phyloP scores from a whole-genome alignment of 1,139 yeast genomes.

The Candida tunisiensis region DNA sequence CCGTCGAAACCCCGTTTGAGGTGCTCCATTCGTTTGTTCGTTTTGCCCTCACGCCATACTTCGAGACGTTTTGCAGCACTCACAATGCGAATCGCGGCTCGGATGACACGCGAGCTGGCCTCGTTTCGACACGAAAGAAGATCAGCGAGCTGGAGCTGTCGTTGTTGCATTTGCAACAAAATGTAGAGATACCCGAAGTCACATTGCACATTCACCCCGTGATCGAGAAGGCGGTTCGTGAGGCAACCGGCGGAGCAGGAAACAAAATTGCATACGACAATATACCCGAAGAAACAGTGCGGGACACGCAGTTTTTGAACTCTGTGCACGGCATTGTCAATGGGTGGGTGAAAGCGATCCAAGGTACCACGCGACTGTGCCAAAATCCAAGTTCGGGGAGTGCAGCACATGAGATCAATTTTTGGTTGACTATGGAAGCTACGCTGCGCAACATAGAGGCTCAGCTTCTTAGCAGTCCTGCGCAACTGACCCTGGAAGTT shows the following conservation, averaged over 20 bases:
- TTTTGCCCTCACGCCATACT: constrained; percentile 35
- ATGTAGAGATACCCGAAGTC: constrained; percentile 54
- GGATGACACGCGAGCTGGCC: constrained; percentile 14
- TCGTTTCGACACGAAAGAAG: constrained; percentile 37
- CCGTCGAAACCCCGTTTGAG: constrained; percentile 26
- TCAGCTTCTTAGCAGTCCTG: constrained; percentile 40
- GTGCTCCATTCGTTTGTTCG: constrained; percentile 41
- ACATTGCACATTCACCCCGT: constrained; percentile 34
- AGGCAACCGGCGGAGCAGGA: constrained; percentile 10
- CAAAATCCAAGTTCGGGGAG: constrained; percentile 39
- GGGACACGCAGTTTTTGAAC: constrained; percentile 45
- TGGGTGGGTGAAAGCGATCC: constrained; percentile 55
- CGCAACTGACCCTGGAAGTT: constrained; percentile 42
- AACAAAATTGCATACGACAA: constrained; percentile 12
- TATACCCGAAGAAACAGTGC: constrained; percentile 20
- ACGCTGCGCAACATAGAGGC: constrained; percentile 39
- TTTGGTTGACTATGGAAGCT: constrained; percentile 63
- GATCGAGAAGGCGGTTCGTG: constrained; percentile 25
- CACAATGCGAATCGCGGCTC: constrained; percentile 5
- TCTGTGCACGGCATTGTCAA: constrained; percentile 50
- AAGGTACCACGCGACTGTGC: constrained; percentile 34
- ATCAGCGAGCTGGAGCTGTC: constrained; percentile 55
- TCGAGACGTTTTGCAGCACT: constrained; percentile 24
- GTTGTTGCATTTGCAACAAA: constrained; percentile 50
- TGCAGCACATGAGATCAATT: constrained; percentile 54